Evolutionary conservation across 169 alveolate species (phyloP).

Genomic region (Plasmodium malariae): DNA sequence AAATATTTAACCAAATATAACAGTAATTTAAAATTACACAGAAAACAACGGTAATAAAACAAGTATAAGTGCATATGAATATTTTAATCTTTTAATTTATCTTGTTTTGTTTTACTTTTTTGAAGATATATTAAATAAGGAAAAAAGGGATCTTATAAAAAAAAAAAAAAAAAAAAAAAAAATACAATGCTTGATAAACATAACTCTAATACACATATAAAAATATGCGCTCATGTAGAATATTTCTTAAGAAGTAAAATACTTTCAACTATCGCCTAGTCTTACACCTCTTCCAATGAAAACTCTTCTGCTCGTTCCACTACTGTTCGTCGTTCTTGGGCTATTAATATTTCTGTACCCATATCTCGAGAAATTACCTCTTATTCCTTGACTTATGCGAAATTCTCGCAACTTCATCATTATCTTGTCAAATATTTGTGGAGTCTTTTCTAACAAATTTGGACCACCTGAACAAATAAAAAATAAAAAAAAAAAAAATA

Average conservation of each 20-base stretch:
- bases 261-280: conserved; percentile 80
- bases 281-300: conserved; percentile 89
- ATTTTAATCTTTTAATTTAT: too few species aligned
- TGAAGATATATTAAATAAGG: too few species aligned
- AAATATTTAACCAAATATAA: too few species aligned
- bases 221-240: not conserved
- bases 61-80: too few species aligned
- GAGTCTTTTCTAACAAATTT: conserved; percentile 81
- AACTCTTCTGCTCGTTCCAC: conserved; percentile 70
- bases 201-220: not conserved
- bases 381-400: conserved; percentile 27
- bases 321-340: conserved; percentile 54
- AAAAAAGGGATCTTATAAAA: too few species aligned
- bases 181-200: not conserved
- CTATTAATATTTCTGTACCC: conserved; percentile 51
- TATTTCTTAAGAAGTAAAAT: too few species aligned
- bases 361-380: conserved; percentile 30
- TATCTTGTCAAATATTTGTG: conserved; percentile 81
- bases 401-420: conserved; percentile 81
- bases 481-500: not conserved
- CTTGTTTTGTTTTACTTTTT: too few species aligned
- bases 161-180: too few species aligned
- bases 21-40: too few species aligned
- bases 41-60: too few species aligned
- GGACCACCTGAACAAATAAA: conserved; percentile 73